Base-by-base conservation (phyloP, 495 filamentous ascomycete genomes). In the Aspergillus panamensis region DNA sequence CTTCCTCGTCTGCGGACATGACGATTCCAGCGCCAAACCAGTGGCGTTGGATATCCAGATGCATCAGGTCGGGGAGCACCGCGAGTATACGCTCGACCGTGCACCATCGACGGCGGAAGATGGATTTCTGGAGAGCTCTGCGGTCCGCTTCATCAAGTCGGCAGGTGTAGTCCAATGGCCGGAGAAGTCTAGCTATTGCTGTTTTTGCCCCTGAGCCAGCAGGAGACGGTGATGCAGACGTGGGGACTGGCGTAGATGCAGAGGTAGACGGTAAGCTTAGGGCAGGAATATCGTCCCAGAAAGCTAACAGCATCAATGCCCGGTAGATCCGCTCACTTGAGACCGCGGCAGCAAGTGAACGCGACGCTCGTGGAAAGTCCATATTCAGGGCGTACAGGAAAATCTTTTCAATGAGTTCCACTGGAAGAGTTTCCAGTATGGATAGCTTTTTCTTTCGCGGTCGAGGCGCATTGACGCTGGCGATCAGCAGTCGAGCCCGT, bases 321-420 rank as follows among this genome's bases (percentile, higher is more conserved):
- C 71, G 65, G 48, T 76, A 79, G 1, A 77, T 69, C 3, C 71
- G 64, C 44, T 79, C 75, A 29, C 70, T 69, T 0, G 77, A 76
- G 20, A 82, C 57, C 1, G 72, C 73, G 1, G 62, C 61, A 3
- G 69, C 66, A 1, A 82, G 58, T 0, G 60, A 55, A 0, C 69
- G 69, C 5, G 79, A 81, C 5, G 75, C 67, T 16, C 72, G 68
- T 8, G 80, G 74, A 6, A 85, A 63, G 31, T 75, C 74, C 19
- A 77, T 40, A 54, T 84, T 81, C 58, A 79, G 49, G 19, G 76
- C 70, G 47, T 78, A 66, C 14, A 82, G 67, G 48, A 82, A 84
- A 33, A 84, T 80, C 49, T 70, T 64, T 62, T 83, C 76, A 32
- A 85, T 66, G 8, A 85, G 53, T 58, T 85, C 82, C 1, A 74